phyloP scores from a whole-genome alignment of 192 early-diverging fungal species.

The Podila clonocystis region DNA sequence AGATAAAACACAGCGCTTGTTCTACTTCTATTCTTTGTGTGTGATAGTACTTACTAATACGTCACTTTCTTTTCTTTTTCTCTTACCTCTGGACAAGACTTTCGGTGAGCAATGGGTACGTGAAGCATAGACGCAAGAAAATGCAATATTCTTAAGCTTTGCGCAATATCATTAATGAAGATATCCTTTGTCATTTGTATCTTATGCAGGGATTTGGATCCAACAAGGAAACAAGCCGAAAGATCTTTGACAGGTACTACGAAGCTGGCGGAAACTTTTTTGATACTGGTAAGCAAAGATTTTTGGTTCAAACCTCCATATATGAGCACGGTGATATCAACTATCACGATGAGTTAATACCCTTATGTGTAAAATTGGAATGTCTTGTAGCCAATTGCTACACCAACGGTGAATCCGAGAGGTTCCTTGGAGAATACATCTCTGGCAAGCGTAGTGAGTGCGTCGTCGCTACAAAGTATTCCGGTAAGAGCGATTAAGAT shows the following conservation, averaged over 20 bases:
- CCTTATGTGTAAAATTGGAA: too few relatives aligned
- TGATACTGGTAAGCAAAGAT: slow-evolving; percentile 37
- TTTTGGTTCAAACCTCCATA: not conserved
- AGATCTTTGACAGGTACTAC: slow-evolving; percentile 58
- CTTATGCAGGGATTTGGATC: slow-evolving; percentile 40
- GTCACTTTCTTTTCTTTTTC: not conserved
- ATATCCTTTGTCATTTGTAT: not conserved
- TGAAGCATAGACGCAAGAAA: too few relatives aligned
- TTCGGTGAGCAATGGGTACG: slow-evolving; percentile 51
- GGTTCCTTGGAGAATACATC: slow-evolving; percentile 66
- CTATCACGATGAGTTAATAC: too few relatives aligned
- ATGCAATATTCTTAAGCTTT: not conserved
- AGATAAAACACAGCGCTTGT: not conserved
- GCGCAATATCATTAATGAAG: not conserved
- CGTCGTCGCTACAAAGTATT: slow-evolving; percentile 67
- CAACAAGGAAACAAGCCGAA: slow-evolving; percentile 55
- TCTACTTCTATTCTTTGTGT: not conserved
- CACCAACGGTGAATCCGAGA: slow-evolving; percentile 63
- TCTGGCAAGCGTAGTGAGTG: slow-evolving; percentile 61
- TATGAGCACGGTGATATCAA: not conserved
- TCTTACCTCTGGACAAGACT: slow-evolving; percentile 21
- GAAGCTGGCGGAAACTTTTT: slow-evolving; percentile 61
- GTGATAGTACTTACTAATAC: not conserved
- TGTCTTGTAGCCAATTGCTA: slow-evolving; percentile 59
- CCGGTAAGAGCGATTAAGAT: slow-evolving; percentile 13